These are phyloP conservation scores for Annona squamosa DNA, from an alignment of 164 flowering plant genomes.

Conservation along the genomic window DNA sequence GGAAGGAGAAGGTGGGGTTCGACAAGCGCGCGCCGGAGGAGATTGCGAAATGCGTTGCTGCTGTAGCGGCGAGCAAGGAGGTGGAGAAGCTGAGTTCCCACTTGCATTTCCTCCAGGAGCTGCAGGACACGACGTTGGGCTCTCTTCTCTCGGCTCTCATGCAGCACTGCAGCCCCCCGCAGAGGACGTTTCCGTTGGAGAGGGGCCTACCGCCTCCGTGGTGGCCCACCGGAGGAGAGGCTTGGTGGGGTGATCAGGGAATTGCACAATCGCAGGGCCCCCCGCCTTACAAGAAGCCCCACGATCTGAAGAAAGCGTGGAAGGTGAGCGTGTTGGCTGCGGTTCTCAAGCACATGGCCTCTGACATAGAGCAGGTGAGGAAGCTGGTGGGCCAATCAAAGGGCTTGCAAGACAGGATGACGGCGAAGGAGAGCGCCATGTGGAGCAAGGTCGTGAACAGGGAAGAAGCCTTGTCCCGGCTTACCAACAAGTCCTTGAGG, in stretches of 20 bases:
- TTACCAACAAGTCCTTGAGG: conserved; percentile 30
- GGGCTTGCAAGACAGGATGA: conserved; percentile 64
- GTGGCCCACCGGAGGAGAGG: conserved; percentile 36
- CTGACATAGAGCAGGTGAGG: conserved; percentile 51
- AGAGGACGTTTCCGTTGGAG: conserved; percentile 30
- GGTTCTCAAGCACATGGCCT: conserved; percentile 13
- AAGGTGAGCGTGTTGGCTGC: not conserved
- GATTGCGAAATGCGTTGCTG: conserved; percentile 31
- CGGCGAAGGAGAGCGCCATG: conserved; percentile 60
- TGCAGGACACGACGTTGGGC: conserved; percentile 31
- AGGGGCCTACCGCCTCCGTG: conserved; percentile 35
- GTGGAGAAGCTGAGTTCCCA: not conserved
- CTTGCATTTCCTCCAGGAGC: conserved; percentile 21
- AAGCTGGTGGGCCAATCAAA: conserved; percentile 62
- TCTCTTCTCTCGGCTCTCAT: conserved; percentile 30
- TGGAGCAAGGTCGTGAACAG: conserved; percentile 52
- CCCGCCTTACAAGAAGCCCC: conserved; percentile 6
- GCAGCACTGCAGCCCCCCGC: conserved; percentile 39
- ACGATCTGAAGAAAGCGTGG: not conserved
- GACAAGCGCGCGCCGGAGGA: conserved; percentile 60
- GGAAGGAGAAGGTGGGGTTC: conserved; percentile 61
- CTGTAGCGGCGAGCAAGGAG: too few relatives aligned
- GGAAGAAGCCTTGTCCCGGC: conserved; percentile 41
- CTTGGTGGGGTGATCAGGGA: conserved; percentile 28
- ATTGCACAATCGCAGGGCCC: conserved; percentile 19